Evolutionary conservation across 306 rosid species (phyloP).

Genomic region (Vicia sativa): DNA sequence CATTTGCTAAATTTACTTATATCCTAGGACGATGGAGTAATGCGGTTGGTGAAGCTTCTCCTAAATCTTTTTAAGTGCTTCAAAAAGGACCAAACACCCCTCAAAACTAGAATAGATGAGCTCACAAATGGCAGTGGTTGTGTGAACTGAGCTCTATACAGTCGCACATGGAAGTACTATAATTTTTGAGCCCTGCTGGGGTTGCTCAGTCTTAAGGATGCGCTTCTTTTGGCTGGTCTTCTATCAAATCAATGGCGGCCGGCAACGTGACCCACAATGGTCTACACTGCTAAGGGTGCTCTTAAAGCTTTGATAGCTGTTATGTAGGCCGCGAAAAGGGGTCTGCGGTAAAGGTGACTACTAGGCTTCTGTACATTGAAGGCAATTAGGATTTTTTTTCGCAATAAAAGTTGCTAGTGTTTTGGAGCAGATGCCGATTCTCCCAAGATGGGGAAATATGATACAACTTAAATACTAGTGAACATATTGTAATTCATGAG

Average conservation of each 20-base stretch:
- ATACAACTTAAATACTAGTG: background rate
- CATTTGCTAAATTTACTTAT: too few species aligned
- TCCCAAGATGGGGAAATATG: background rate
- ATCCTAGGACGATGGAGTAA: too few species aligned
- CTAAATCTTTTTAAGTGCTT: background rate
- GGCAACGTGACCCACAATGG: background rate
- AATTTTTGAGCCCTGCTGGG: background rate
- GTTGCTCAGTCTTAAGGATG: background rate
- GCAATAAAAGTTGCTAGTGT: slow-evolving; percentile 6
- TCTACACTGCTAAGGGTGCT: too few species aligned
- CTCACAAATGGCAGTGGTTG: too few species aligned
- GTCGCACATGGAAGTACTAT: background rate
- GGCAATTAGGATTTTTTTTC: too few species aligned
- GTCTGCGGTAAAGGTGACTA: background rate
- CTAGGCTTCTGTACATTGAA: background rate
- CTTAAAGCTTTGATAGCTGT: background rate
- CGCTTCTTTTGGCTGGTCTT: background rate
- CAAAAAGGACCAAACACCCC: too few species aligned
- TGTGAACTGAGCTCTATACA: background rate
- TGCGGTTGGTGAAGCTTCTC: too few species aligned
- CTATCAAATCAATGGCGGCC: background rate
- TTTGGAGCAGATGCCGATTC: background rate
- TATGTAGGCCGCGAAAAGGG: background rate
- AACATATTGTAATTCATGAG: background rate
- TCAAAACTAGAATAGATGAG: too few species aligned